Evolutionary conservation across 2,329 filamentous ascomycete genomes (phyloP), one percentile per base, ranked within the genome.

Genomic region (Cercospora janseana): DNA sequence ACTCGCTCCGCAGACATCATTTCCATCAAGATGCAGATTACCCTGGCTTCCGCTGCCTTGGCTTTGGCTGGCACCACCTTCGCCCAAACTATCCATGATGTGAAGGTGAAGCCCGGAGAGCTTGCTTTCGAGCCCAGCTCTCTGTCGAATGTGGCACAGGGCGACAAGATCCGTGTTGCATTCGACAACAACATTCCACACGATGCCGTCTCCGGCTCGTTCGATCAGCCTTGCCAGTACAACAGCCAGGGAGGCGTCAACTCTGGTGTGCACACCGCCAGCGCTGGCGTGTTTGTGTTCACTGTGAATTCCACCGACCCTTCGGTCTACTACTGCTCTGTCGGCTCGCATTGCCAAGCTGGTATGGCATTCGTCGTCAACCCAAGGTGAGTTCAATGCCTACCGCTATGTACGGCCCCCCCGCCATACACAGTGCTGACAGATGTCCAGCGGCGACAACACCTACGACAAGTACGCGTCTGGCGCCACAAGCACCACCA

Each of bases 341-440:
- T 46, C 4, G 42, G 32, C 3, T 31, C 34, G 16, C 49, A 51
- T 40, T 51, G 49, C 42, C 26, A 46, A 32, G 18, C 23, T n/a
- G 49, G 49, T 7, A 51, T 51, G 49, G 21, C 43, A 1, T 37
- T 51, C 21, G 49, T 21, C 24, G 31, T 51, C 42, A 51, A 51
- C 27, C 49, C 49, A 9, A 46, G 24, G 42, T 34, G 2, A 31
- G 42, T 16, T 24, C n/a, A n/a, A n/a, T n/a, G n/a, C n/a, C n/a
- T n/a, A n/a, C n/a, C n/a, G n/a, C n/a, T n/a, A n/a, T n/a, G n/a
- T n/a, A n/a, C n/a, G n/a, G n/a, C n/a, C n/a, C n/a, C n/a, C n/a
- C n/a, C n/a, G n/a, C n/a, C n/a, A n/a, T n/a, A n/a, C n/a, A n/a
- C n/a, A n/a, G n/a, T n/a, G n/a, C n/a, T n/a, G n/a, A n/a, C n/a